These are phyloP conservation scores for Spatholobus suberectus DNA, from an alignment of 306 rosid genomes.

Conservation along the genomic window DNA sequence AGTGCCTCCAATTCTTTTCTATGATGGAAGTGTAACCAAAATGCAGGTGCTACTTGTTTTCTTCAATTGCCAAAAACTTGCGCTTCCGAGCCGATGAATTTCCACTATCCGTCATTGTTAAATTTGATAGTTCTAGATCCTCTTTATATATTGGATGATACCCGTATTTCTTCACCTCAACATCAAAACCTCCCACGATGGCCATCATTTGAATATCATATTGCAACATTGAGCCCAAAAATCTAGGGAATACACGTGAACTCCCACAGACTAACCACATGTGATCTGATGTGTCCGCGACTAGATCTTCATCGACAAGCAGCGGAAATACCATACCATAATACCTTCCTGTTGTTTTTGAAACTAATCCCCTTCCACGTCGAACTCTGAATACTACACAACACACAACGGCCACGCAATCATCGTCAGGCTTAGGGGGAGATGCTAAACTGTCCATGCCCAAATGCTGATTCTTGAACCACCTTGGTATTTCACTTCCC, in stretches of 20 bases:
- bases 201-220: too few relatives aligned
- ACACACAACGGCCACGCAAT: not conserved
- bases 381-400: not conserved
- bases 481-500: slow-evolving; percentile 21
- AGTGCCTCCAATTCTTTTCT: not conserved
- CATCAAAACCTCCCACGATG: too few relatives aligned
- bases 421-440: not conserved
- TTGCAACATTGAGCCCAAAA: too few relatives aligned
- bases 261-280: not conserved
- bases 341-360: too few relatives aligned
- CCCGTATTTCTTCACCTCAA: not conserved
- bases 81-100: not conserved
- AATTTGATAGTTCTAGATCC: too few relatives aligned
- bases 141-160: not conserved
- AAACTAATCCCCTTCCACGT: too few relatives aligned
- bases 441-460: not conserved
- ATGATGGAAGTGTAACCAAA: not conserved
- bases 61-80: not conserved
- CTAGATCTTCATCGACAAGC: not conserved
- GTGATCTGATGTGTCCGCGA: not conserved
- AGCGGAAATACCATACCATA: too few relatives aligned
- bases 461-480: not conserved
- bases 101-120: not conserved
- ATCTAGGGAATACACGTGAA: too few relatives aligned
- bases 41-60: not conserved